Conservation (phyloP, 2,329 filamentous ascomycete species). For the Apiospora koreana region DNA sequence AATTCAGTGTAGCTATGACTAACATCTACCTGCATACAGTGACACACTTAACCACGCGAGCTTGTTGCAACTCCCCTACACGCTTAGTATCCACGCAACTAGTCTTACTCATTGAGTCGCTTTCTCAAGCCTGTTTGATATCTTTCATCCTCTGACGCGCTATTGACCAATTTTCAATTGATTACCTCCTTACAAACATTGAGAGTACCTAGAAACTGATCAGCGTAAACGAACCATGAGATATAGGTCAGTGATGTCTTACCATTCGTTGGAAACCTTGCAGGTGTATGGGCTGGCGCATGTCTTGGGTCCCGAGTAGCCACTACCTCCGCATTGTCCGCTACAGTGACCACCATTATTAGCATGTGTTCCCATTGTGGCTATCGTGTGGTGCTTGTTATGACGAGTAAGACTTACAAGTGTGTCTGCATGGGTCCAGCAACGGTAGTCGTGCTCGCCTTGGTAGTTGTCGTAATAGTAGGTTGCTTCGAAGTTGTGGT, state of each 20-base stretch:
- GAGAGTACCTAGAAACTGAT: not conserved
- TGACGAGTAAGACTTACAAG: not conserved
- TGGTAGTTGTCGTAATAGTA: not conserved
- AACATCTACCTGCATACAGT: too few species aligned
- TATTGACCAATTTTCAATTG: not conserved
- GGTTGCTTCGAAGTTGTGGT: not conserved
- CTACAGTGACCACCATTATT: not conserved
- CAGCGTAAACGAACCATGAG: not conserved
- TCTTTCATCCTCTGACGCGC: not conserved
- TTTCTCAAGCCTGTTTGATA: too few species aligned
- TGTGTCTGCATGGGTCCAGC: not conserved
- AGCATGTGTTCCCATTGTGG: not conserved
- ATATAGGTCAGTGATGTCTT: not conserved
- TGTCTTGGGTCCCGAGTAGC: slow-evolving; percentile 1
- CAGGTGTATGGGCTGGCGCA: not conserved
- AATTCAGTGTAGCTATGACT: too few species aligned
- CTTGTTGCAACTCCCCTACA: too few species aligned
- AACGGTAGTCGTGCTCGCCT: not conserved
- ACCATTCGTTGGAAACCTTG: not conserved
- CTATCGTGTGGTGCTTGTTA: not conserved
- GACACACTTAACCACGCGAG: too few species aligned
- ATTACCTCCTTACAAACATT: not conserved
- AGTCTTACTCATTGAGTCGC: too few species aligned
- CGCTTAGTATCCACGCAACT: too few species aligned
- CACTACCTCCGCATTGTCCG: not conserved